phyloP scores from a whole-genome alignment of 1,284 basidiomycete species.

The Chalciporus piperatoides region DNA sequence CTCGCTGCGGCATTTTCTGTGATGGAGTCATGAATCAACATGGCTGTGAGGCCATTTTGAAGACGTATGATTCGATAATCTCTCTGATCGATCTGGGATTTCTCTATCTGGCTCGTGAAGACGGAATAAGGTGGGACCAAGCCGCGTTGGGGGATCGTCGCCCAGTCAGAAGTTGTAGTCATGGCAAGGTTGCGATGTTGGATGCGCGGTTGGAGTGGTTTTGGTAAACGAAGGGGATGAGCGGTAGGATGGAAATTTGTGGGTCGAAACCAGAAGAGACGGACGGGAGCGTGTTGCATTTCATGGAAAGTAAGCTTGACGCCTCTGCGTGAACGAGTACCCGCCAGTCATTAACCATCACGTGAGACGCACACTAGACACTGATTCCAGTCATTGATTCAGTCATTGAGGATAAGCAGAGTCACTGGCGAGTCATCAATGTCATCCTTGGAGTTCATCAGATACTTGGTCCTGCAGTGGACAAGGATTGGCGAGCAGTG shows the following conservation, averaged over 20 bases:
- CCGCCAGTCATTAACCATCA: background rate
- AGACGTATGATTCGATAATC: slow-evolving; percentile 82
- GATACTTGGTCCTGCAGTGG: too few relatives aligned
- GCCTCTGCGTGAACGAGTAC: too few relatives aligned
- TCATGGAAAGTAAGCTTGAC: too few relatives aligned
- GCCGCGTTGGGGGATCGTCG: slow-evolving; percentile 17
- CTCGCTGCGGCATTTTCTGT: slow-evolving; percentile 96
- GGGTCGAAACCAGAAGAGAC: slow-evolving; percentile 3
- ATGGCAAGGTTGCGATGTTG: slow-evolving; percentile 23
- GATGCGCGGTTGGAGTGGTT: background rate
- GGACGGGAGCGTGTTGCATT: background rate
- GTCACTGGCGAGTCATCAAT: too few relatives aligned
- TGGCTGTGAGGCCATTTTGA: slow-evolving; percentile 84
- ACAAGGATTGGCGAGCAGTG: too few relatives aligned
- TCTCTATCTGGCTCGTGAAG: slow-evolving; percentile 67
- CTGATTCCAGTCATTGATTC: too few relatives aligned
- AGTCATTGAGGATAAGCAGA: too few relatives aligned
- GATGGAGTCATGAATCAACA: slow-evolving; percentile 82
- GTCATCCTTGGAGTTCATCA: too few relatives aligned
- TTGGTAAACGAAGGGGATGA: background rate
- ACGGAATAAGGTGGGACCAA: slow-evolving; percentile 44
- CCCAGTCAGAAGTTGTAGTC: slow-evolving; percentile 22
- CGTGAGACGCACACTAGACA: background rate
- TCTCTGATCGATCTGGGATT: slow-evolving; percentile 74
- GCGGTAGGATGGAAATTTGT: slow-evolving; percentile 10